These are phyloP conservation scores for Conringia planisiliqua DNA, from an alignment of 345 rosid genomes.

Conservation along the genomic window DNA sequence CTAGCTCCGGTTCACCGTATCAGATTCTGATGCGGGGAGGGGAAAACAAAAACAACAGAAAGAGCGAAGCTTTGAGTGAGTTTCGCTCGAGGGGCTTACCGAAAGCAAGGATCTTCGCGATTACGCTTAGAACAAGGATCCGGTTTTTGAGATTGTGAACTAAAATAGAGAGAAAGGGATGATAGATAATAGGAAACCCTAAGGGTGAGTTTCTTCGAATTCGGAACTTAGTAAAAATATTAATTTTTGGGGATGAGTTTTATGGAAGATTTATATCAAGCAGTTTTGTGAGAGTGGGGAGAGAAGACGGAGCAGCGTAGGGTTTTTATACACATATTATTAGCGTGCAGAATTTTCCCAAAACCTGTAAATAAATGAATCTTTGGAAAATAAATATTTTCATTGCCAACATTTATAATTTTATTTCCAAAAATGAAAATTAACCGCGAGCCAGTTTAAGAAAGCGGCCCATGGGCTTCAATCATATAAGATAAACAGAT, in stretches of 20 bases:
- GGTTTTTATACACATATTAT: background rate
- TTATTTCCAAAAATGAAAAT: background rate
- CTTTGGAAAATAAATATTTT: background rate
- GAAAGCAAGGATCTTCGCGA: conserved; percentile 13
- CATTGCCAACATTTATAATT: background rate
- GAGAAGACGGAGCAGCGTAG: background rate
- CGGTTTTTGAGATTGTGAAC: background rate
- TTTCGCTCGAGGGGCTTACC: conserved; percentile 5
- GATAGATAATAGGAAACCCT: conserved; percentile 25
- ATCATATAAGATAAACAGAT: background rate
- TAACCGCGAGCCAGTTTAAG: background rate
- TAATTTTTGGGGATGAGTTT: background rate
- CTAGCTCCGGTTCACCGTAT: background rate
- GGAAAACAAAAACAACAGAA: background rate
- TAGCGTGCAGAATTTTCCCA: background rate
- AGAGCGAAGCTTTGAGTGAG: conserved; percentile 4
- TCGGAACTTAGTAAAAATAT: background rate
- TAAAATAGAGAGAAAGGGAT: background rate
- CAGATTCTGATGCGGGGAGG: background rate
- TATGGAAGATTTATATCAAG: conserved; percentile 1
- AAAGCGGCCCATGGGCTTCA: background rate
- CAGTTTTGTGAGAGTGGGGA: conserved; percentile 17
- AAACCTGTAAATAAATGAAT: background rate
- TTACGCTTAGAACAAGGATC: background rate
- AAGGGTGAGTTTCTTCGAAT: conserved; percentile 4